phyloP scores from a whole-genome alignment of 2,329 filamentous ascomycete genomes.

The Sphaceloma murrayae region DNA sequence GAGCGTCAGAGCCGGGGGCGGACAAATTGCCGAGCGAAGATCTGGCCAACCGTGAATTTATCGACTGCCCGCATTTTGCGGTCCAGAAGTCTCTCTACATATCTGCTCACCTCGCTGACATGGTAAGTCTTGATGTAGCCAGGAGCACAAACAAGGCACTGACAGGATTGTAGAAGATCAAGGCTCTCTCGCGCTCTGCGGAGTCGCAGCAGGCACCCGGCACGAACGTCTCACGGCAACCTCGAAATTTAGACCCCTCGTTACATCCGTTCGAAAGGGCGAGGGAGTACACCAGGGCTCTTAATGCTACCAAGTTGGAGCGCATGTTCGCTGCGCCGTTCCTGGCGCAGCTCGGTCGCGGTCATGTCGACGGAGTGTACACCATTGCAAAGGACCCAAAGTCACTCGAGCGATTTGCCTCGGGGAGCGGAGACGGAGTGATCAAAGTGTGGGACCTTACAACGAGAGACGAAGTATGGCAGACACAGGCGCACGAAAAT shows the following conservation, averaged over 20 bases:
- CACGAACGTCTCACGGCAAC: constrained; percentile 54
- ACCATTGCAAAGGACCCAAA: constrained; percentile 40
- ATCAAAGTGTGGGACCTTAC: constrained; percentile 87
- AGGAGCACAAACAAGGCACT: too few species aligned
- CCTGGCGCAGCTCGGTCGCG: constrained; percentile 73
- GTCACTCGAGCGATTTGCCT: constrained; percentile 48
- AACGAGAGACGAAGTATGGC: constrained; percentile 63
- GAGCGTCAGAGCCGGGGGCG: not conserved
- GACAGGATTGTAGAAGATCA: constrained; percentile 51
- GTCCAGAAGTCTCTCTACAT: not conserved
- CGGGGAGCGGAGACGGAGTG: constrained; percentile 81
- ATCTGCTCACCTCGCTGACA: not conserved
- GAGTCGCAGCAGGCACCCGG: constrained; percentile 58
- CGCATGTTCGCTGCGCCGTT: constrained; percentile 85
- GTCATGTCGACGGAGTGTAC: constrained; percentile 76
- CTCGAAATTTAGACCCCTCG: constrained; percentile 68
- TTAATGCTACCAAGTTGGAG: constrained; percentile 84
- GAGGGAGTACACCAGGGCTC: constrained; percentile 67
- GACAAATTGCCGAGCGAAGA: not conserved
- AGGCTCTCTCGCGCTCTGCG: constrained; percentile 57
- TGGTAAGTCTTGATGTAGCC: not conserved
- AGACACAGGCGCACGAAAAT: constrained; percentile 78
- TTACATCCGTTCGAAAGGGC: constrained; percentile 87
- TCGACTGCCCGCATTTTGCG: not conserved
- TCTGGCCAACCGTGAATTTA: constrained; percentile 1